phyloP scores from a whole-genome alignment of 2,329 filamentous ascomycete species.

The Pestalotiopsis fici region DNA sequence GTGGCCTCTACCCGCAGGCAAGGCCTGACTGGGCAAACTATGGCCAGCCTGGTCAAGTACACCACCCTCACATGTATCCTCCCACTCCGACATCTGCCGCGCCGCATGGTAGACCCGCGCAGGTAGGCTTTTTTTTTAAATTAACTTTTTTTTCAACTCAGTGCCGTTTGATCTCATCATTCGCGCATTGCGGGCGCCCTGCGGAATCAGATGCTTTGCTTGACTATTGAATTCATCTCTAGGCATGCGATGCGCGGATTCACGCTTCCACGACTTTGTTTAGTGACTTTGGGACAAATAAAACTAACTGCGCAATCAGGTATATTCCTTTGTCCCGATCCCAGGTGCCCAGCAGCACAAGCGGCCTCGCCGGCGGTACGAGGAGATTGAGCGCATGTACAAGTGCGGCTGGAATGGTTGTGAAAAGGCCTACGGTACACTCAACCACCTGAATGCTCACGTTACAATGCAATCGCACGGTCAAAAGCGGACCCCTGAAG shows the following conservation, averaged over 20 bases:
- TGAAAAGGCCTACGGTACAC: conserved; percentile 96
- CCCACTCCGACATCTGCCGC: conserved; percentile 57
- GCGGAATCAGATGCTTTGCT: background rate
- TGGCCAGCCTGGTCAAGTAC: conserved; percentile 50
- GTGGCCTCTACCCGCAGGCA: conserved; percentile 65
- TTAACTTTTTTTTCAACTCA: conserved; percentile 6
- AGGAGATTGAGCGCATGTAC: conserved; percentile 99
- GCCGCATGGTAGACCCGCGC: conserved; percentile 56
- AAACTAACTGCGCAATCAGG: conserved; percentile 51
- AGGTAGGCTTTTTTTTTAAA: conserved; percentile 47
- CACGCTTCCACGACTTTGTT: background rate
- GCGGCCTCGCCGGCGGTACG: conserved; percentile 86
- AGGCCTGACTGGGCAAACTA: conserved; percentile 78
- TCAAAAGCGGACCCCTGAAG: conserved; percentile 92
- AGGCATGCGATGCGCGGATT: background rate
- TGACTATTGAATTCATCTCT: background rate
- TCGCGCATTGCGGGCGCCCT: background rate
- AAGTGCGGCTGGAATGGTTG: conserved; percentile 99
- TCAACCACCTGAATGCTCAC: conserved; percentile 97
- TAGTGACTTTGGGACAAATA: background rate
- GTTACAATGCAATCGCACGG: conserved; percentile 99
- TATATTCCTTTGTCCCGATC: conserved; percentile 97
- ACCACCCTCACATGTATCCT: conserved; percentile 55
- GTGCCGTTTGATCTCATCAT: background rate
- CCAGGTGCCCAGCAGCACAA: conserved; percentile 97